Evolutionary conservation across 768 basidiomycete species (phyloP).

Genomic region (Pisolithus microcarpus): DNA sequence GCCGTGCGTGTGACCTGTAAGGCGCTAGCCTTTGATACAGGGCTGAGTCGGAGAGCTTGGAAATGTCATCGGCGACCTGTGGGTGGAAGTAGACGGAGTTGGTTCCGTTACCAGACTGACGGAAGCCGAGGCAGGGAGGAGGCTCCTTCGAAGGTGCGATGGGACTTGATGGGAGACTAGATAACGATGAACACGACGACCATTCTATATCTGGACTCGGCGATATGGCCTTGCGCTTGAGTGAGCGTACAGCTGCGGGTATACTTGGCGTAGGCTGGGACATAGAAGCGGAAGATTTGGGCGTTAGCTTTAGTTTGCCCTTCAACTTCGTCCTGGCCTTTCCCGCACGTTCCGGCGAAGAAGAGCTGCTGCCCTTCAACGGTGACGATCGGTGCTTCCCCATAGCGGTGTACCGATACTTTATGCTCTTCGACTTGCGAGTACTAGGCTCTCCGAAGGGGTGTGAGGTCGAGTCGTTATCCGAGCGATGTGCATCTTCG

Average conservation of each 20-base stretch:
- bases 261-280: background rate
- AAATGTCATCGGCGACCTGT: constrained; percentile 11
- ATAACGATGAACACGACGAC: constrained; percentile 20
- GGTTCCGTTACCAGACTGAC: background rate
- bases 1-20: constrained; percentile 18
- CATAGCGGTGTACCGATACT: constrained; percentile 27
- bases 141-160: constrained; percentile 10
- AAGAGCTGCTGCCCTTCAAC: constrained; percentile 22
- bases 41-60: background rate
- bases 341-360: constrained; percentile 22
- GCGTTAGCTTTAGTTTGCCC: constrained; percentile 6
- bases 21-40: constrained; percentile 7
- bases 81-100: constrained; percentile 3
- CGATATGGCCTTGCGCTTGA: constrained; percentile 22
- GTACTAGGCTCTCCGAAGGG: constrained; percentile 20
- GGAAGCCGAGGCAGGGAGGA: constrained; percentile 11
- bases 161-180: constrained; percentile 17
- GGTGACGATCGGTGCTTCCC: constrained; percentile 29
- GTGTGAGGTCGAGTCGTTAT: constrained; percentile 8
- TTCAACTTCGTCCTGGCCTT: background rate
- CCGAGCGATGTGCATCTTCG: constrained; percentile 7
- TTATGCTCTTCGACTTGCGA: constrained; percentile 20
- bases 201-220: constrained; percentile 5
- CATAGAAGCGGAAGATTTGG: background rate
- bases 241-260: background rate